Conservation (phyloP, 129 eudicot genomes). For the Tagetes patula region DNA sequence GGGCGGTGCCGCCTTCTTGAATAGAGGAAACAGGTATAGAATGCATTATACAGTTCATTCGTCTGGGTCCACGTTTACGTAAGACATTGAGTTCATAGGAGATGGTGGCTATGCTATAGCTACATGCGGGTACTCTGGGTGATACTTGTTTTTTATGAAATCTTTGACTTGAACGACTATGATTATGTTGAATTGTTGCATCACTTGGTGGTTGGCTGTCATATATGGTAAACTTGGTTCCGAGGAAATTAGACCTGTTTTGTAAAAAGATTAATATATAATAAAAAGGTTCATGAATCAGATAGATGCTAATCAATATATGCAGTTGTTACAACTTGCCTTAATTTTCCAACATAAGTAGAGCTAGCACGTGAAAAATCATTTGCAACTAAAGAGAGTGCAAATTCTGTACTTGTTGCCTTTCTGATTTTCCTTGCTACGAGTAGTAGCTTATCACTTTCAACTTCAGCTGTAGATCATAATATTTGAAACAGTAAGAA, state of each 20-base stretch:
- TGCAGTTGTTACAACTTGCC: slow-evolving; percentile 48
- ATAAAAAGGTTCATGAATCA: not conserved
- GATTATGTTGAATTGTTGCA: slow-evolving; percentile 35
- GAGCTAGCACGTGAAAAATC: slow-evolving; percentile 87
- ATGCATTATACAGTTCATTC: slow-evolving; percentile 79
- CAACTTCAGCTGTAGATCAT: slow-evolving; percentile 60
- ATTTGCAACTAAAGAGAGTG: slow-evolving; percentile 76
- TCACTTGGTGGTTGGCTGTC: slow-evolving; percentile 79
- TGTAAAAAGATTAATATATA: not conserved
- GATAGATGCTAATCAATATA: not conserved
- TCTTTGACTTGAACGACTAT: slow-evolving; percentile 53
- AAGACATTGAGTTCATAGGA: slow-evolving; percentile 83
- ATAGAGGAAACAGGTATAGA: slow-evolving; percentile 73
- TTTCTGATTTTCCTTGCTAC: slow-evolving; percentile 82
- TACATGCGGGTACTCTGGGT: slow-evolving; percentile 71
- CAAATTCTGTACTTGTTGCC: slow-evolving; percentile 81
- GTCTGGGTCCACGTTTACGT: slow-evolving; percentile 86
- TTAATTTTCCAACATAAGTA: slow-evolving; percentile 87
- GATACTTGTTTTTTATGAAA: slow-evolving; percentile 72
- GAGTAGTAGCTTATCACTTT: slow-evolving; percentile 67
- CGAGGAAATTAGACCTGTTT: slow-evolving; percentile 88
- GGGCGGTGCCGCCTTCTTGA: slow-evolving; percentile 89
- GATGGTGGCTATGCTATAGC: slow-evolving; percentile 67
- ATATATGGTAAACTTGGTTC: slow-evolving; percentile 82
- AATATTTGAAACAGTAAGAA: slow-evolving; percentile 28